These are phyloP conservation scores for Erysimum cheiri DNA, from an alignment of 441 rosid species.

Conservation along the genomic window DNA sequence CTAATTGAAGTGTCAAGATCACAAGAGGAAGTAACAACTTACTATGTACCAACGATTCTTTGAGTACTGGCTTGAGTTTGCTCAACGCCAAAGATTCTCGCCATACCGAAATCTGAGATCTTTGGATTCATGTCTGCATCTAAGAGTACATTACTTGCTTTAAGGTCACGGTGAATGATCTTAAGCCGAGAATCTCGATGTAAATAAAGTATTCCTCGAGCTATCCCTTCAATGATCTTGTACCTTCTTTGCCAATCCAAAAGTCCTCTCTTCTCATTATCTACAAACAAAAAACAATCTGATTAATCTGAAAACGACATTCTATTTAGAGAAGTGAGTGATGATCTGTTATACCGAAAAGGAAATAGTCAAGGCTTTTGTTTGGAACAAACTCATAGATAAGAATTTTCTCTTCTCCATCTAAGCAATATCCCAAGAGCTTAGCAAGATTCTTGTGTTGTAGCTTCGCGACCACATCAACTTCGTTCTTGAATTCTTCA, in stretches of 20 bases:
- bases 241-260: constrained; percentile 57
- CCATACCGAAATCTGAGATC: constrained; percentile 62
- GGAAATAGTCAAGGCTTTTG: constrained; percentile 53
- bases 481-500: constrained; percentile 62
- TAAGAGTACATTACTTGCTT: constrained; percentile 55
- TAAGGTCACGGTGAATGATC: constrained; percentile 63
- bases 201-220: constrained; percentile 59
- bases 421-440: constrained; percentile 55
- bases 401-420: constrained; percentile 53
- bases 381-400: constrained; percentile 57
- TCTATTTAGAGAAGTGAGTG: constrained; percentile 14
- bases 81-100: constrained; percentile 52
- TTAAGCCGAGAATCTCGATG: constrained; percentile 59
- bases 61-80: constrained; percentile 50
- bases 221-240: constrained; percentile 59
- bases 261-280: constrained; percentile 38
- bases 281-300: constrained; percentile 25
- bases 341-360: constrained; percentile 47
- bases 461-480: constrained; percentile 49
- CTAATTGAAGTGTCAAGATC: neutral
- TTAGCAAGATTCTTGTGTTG: constrained; percentile 57
- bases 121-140: constrained; percentile 57
- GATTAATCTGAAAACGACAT: neutral
- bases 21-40: constrained; percentile 38
- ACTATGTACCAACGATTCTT: constrained; percentile 56